Evolutionary conservation across 2,329 filamentous ascomycete genomes (phyloP).

Genomic region (Chaetomiaceae sp.): DNA sequence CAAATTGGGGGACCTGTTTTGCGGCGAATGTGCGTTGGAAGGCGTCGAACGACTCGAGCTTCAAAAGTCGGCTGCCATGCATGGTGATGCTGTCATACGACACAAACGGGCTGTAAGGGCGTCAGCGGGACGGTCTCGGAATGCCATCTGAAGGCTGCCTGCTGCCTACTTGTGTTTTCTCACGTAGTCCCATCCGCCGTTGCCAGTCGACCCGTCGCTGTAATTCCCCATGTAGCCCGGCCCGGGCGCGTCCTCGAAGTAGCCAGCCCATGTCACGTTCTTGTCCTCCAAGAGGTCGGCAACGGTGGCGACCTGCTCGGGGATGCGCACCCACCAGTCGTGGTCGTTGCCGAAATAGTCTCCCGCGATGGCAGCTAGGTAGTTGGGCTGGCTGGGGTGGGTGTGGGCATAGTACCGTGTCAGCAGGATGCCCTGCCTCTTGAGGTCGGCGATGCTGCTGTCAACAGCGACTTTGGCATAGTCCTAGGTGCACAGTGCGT

Average conservation of each 20-base stretch:
- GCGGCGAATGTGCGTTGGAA: conserved; percentile 56
- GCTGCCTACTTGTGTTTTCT: conserved; percentile 39
- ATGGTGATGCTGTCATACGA: conserved; percentile 40
- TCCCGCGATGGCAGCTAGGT: conserved; percentile 42
- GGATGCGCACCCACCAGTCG: conserved; percentile 41
- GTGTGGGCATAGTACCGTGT: conserved; percentile 45
- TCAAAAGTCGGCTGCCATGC: conserved; percentile 46
- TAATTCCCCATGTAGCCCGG: conserved; percentile 44
- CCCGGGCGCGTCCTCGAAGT: conserved; percentile 43
- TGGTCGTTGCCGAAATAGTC: conserved; percentile 48
- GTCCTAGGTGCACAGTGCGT: conserved; percentile 34
- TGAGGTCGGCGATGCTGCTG: conserved; percentile 37
- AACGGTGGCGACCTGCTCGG: conserved; percentile 43
- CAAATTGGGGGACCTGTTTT: conserved; percentile 59
- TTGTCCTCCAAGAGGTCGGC: conserved; percentile 43
- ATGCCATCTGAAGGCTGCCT: not conserved
- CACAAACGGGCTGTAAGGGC: conserved; percentile 35
- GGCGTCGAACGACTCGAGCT: conserved; percentile 58
- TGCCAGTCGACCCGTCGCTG: conserved; percentile 34
- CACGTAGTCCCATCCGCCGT: conserved; percentile 38
- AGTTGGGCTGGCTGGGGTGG: conserved; percentile 45
- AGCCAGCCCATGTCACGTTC: conserved; percentile 41
- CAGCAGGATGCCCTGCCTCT: conserved; percentile 41
- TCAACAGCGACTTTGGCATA: conserved; percentile 40
- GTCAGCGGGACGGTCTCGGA: conserved; percentile 11